These are phyloP conservation scores for Cystobasidiaceae sp. DNA, from an alignment of 1,284 basidiomycete species.

Conservation along the genomic window DNA sequence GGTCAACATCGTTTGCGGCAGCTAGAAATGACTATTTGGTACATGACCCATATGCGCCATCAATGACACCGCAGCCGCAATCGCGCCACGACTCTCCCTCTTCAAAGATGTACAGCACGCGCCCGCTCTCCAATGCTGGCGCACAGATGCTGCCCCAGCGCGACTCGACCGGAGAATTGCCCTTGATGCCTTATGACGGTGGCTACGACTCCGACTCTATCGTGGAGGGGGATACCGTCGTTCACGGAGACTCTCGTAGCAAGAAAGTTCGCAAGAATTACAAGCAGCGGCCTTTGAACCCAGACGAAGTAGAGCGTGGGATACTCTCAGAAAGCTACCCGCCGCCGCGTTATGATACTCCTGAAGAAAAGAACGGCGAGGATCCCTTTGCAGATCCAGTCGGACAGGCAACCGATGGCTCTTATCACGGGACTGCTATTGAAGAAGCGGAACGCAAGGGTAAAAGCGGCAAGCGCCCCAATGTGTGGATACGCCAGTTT, in stretches of 20 bases:
- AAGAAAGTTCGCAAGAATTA: neutral
- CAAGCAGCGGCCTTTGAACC: neutral
- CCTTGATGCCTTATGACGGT: slow-evolving; percentile 20
- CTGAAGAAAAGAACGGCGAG: slow-evolving; percentile 1
- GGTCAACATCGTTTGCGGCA: neutral
- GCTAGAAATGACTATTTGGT: neutral
- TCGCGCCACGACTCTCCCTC: neutral
- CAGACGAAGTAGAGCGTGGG: neutral
- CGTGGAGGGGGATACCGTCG: slow-evolving; percentile 22
- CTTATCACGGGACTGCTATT: neutral
- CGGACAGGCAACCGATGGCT: neutral
- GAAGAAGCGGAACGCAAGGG: neutral
- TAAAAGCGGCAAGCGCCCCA: slow-evolving; percentile 21
- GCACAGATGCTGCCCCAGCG: neutral
- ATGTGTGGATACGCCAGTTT: slow-evolving; percentile 35
- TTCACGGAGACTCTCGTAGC: neutral
- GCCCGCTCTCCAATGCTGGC: slow-evolving; percentile 1
- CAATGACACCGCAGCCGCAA: neutral
- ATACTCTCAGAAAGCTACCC: slow-evolving; percentile 6
- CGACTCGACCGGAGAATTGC: slow-evolving; percentile 4
- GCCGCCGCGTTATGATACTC: slow-evolving; percentile 1
- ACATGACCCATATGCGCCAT: slow-evolving; percentile 9
- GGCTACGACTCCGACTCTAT: slow-evolving; percentile 1
- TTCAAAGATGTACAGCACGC: slow-evolving; percentile 1
- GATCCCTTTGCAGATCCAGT: neutral